Base-by-base conservation (phyloP, 2,329 filamentous ascomycete species). In the Colletotrichum liaoningense region DNA sequence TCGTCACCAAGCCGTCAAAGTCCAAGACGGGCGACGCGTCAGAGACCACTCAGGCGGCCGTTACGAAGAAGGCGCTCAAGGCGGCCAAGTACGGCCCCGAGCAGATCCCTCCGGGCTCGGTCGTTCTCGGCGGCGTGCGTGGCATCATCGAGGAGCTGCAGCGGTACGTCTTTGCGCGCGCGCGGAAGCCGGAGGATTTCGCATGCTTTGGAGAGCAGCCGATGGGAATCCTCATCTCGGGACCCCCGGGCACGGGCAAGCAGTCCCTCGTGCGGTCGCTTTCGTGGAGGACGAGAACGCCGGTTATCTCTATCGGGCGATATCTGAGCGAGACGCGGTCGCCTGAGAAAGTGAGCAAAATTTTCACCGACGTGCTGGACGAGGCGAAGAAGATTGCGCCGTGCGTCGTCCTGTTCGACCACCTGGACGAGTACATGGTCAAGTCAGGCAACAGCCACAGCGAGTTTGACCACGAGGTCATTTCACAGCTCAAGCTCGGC, bases 401-500 rank as follows among this genome's bases (percentile, higher is more conserved):
- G 0, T 97, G 95, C 78, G 87, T 99, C 5, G 88, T 99, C 5
- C 97, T 98, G 79, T 93, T 98, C 70, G 95, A 98, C 77, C 93
- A 98, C 77, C 94, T 98, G 65, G 95, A 99, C 81, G 75, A 77
- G 70, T 93, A 93, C 4, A 97, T 98, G 78, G 94, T 95, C 0
- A 97, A 97, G 81, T 88, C 93, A 69, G 94, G 97, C 75, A 94
- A 91, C 67, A 91, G 93, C 1, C 93, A 97, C 78, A 92, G 93
- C 78, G 95, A 98, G 76, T 96, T 97, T 91, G 95, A 98, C 80
- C 94, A 95, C 79, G 88, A 95, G 66, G 97, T 97, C 75, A 93
- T 97, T 14, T 90, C 92, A 1, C 94, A 97, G 79, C 91, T 98
- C 76, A 86, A 94, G 69, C 93, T 93, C 24, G 97, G 95, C 70